Evolutionary conservation across 305 asterid species (phyloP).

Genomic region (Fraxinus albicans): DNA sequence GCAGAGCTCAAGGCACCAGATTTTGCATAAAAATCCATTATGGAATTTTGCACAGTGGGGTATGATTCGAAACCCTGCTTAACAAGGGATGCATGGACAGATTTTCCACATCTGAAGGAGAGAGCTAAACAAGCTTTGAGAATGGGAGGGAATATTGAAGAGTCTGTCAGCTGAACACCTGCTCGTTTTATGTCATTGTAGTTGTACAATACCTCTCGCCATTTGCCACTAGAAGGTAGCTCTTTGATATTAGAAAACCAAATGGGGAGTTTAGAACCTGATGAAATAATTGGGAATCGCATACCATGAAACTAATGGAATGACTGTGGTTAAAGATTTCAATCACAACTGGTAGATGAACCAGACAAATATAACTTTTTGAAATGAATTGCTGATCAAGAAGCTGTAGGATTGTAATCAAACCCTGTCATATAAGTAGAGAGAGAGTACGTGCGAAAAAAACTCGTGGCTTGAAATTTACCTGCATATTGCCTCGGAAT

Average conservation of each 20-base stretch:
- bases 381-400: slow-evolving; percentile 2
- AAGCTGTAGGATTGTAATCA: slow-evolving; percentile 13
- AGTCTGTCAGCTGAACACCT: slow-evolving; percentile 46
- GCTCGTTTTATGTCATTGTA: slow-evolving; percentile 39
- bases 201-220: slow-evolving; percentile 52
- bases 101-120: slow-evolving; percentile 44
- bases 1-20: slow-evolving; percentile 54
- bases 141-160: slow-evolving; percentile 51
- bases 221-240: slow-evolving; percentile 45
- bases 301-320: slow-evolving; percentile 23
- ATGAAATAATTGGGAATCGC: slow-evolving; percentile 28
- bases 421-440: slow-evolving; percentile 9
- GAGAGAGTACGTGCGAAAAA: background rate
- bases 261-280: slow-evolving; percentile 26
- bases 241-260: slow-evolving; percentile 47
- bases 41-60: slow-evolving; percentile 60
- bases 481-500: slow-evolving; percentile 2
- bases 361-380: slow-evolving; percentile 8
- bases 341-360: background rate
- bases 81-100: slow-evolving; percentile 61
- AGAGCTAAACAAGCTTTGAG: slow-evolving; percentile 61
- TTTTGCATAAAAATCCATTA: slow-evolving; percentile 73
- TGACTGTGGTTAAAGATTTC: background rate
- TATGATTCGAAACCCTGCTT: slow-evolving; percentile 66
- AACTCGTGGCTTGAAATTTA: slow-evolving; percentile 11